These are phyloP conservation scores for Plasmodium billcollinsi DNA, from an alignment of 169 alveolate species.

Conservation along the genomic window DNA sequence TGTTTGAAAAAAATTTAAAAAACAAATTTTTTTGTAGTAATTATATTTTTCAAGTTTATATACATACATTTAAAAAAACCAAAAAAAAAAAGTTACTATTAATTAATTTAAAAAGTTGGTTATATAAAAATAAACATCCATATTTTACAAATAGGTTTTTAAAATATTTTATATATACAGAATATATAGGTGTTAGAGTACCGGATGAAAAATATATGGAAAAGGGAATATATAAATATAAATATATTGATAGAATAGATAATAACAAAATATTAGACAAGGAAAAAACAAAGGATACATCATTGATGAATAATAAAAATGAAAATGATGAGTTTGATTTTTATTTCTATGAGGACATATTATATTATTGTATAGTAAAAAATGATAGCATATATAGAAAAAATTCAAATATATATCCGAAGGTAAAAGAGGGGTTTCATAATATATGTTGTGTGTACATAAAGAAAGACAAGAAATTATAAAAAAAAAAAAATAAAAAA, in stretches of 20 bases:
- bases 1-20: conserved; percentile 30
- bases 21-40: conserved; percentile 16
- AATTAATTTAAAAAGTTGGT: conserved; percentile 64
- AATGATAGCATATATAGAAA: conserved; percentile 50
- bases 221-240: conserved; percentile 20
- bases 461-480: no score
- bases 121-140: conserved; percentile 63
- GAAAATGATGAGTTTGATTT: conserved; percentile 5
- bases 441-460: neutral
- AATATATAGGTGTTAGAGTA: neutral
- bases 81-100: conserved; percentile 47
- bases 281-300: neutral
- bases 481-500: no score
- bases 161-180: conserved; percentile 34
- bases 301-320: neutral
- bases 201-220: conserved; percentile 1
- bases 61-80: conserved; percentile 53
- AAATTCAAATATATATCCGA: conserved; percentile 41
- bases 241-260: neutral
- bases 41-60: conserved; percentile 40
- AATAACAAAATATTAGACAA: neutral
- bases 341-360: conserved; percentile 30
- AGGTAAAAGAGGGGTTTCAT: conserved; percentile 18
- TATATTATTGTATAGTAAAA: conserved; percentile 60
- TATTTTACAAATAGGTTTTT: conserved; percentile 20